These are phyloP conservation scores for Apiotrichum gamsii DNA, from an alignment of 1,284 basidiomycete species.

Conservation along the genomic window DNA sequence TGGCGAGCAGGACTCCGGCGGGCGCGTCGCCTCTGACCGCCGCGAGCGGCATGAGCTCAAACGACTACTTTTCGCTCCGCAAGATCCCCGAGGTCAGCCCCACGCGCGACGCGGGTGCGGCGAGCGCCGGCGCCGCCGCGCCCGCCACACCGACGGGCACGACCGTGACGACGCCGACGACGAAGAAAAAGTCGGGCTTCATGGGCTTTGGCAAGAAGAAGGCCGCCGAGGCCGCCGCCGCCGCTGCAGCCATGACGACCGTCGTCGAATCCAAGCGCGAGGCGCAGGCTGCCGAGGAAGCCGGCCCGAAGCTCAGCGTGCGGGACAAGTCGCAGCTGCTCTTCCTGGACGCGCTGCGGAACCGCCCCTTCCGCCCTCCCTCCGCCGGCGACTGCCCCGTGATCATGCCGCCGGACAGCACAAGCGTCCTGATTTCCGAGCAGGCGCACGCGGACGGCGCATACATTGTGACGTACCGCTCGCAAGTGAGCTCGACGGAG, in stretches of 20 bases:
- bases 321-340: constrained; percentile 45
- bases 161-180: constrained; percentile 1
- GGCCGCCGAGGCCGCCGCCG: constrained; percentile 9
- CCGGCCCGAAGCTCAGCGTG: constrained; percentile 32
- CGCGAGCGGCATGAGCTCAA: neutral
- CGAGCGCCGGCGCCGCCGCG: neutral
- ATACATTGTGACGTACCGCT: constrained; percentile 72
- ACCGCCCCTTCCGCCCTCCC: constrained; percentile 64
- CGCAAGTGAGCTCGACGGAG: constrained; percentile 59
- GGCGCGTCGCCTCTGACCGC: neutral
- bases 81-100: constrained; percentile 11
- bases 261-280: constrained; percentile 30
- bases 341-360: constrained; percentile 60
- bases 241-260: constrained; percentile 39
- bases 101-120: constrained; percentile 6
- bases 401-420: constrained; percentile 58
- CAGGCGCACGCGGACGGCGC: constrained; percentile 64
- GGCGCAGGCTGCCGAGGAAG: constrained; percentile 3
- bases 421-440: constrained; percentile 73
- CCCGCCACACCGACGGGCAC: neutral
- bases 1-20: neutral
- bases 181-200: constrained; percentile 55
- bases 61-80: constrained; percentile 41
- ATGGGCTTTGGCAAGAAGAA: constrained; percentile 65
- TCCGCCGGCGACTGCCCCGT: constrained; percentile 65